phyloP scores from a whole-genome alignment of 345 rosid species.

The Rhizophora apiculata region DNA sequence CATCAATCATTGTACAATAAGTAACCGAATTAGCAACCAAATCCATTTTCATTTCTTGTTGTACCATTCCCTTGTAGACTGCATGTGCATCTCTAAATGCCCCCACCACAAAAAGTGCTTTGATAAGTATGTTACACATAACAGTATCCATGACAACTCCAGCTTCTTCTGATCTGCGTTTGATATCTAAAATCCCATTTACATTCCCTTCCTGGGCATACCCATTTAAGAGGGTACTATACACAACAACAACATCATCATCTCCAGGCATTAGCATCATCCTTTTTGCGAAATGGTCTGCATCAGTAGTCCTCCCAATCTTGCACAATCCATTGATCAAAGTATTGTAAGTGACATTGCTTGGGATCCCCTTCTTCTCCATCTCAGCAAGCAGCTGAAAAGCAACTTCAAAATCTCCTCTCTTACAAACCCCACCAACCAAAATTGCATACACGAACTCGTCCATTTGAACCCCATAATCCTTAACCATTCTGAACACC shows the following conservation, averaged over 20 bases:
- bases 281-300: constrained; percentile 59
- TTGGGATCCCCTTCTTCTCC: constrained; percentile 69
- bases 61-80: constrained; percentile 54
- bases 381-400: constrained; percentile 57
- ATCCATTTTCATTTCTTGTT: constrained; percentile 30
- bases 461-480: constrained; percentile 50
- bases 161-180: constrained; percentile 48
- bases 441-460: constrained; percentile 71
- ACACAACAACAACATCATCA: constrained; percentile 51
- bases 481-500: constrained; percentile 48
- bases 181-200: constrained; percentile 48
- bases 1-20: constrained; percentile 51
- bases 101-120: constrained; percentile 66
- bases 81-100: constrained; percentile 65
- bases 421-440: constrained; percentile 63
- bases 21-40: constrained; percentile 59
- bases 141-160: constrained; percentile 55
- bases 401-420: constrained; percentile 48
- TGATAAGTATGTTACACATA: constrained; percentile 69
- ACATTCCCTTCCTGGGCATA: constrained; percentile 54
- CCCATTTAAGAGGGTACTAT: constrained; percentile 61
- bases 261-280: constrained; percentile 24
- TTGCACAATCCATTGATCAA: constrained; percentile 69
- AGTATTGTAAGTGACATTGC: constrained; percentile 53
- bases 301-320: constrained; percentile 61